phyloP scores from a whole-genome alignment of 2,329 filamentous ascomycete species.

The Beauveria bassiana region DNA sequence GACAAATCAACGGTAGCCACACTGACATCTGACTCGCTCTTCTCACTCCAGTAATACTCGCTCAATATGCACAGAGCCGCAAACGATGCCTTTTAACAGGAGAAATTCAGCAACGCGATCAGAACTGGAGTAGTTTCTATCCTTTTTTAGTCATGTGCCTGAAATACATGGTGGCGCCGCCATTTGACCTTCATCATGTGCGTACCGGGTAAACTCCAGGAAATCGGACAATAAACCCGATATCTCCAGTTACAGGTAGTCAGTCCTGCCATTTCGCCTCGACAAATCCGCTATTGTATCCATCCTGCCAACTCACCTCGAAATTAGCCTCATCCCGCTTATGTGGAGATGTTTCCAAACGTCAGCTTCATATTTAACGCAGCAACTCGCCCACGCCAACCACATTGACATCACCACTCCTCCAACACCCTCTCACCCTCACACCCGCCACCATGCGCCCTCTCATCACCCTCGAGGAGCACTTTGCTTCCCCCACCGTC shows the following conservation, averaged over 20 bases:
- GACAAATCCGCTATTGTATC: background rate
- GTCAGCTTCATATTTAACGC: background rate
- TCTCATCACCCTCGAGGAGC: slow-evolving; percentile 35
- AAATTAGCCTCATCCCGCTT: background rate
- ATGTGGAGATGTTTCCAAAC: background rate
- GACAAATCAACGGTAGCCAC: too few species aligned
- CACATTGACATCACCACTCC: background rate
- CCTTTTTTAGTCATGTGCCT: too few species aligned
- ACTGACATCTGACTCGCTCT: too few species aligned
- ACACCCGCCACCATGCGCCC: slow-evolving; percentile 14
- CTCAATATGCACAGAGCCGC: too few species aligned
- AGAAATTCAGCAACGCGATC: too few species aligned
- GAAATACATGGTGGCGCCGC: background rate
- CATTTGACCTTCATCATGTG: background rate
- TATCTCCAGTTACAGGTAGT: background rate
- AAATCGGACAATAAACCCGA: background rate
- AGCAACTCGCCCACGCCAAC: background rate
- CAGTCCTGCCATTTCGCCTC: background rate
- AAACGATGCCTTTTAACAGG: too few species aligned
- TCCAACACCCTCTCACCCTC: too few species aligned
- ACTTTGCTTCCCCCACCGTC: slow-evolving; percentile 23
- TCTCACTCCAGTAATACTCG: too few species aligned
- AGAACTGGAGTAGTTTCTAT: too few species aligned
- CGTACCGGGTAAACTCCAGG: background rate
- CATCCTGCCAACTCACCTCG: background rate